Base-by-base conservation (phyloP, 2,329 filamentous ascomycete species). In the Acarospora socialis region DNA sequence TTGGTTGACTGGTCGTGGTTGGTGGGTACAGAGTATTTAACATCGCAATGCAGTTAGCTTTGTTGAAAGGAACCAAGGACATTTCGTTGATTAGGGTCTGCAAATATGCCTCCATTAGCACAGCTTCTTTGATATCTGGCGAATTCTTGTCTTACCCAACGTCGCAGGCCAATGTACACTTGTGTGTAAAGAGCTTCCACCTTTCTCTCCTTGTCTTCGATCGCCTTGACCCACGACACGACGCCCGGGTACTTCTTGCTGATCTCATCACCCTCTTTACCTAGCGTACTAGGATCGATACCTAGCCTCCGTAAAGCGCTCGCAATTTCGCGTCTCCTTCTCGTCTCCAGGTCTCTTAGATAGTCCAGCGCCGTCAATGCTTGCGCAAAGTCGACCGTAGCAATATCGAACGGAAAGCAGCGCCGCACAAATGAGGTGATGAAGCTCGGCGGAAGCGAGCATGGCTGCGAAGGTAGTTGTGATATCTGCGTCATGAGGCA, bases 1-100 rank as follows among this genome's bases (percentile, higher is more conserved):
- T 70, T 4, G 66, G 68, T 25, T 58, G 57, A 27, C 53, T 52
- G 14, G 53, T 50, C 25, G 59, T 57, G 24, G 66, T 58, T 2
- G 73, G 71, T 5, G 73, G 73, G 40, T 76, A 71, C 18, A 78
- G 57, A 7, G 73, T 77, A 53, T 78, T 78, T 30, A 78, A 65
- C 65, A 78, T 73, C 32, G 70, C 73, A 40, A 76, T 61, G 46
- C 73, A 75, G 48, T 76, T 77, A 44, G 66, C 61, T 49, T 73
- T 75, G 56, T 71, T 70, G 52, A 73, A 74, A 1, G 71, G 70
- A 19, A 63, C 56, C 18, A 74, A 56, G 16, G 70, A 66, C 43
- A 78, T 62, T 44, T 77, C 73, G 43, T 77, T 76, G 51, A 77
- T 66, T 46, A 78, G 54, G 36, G 71, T 68, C 68, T 72, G 36